Conservation (phyloP, 139 green algal species). For the Asterochloris sp. region DNA sequence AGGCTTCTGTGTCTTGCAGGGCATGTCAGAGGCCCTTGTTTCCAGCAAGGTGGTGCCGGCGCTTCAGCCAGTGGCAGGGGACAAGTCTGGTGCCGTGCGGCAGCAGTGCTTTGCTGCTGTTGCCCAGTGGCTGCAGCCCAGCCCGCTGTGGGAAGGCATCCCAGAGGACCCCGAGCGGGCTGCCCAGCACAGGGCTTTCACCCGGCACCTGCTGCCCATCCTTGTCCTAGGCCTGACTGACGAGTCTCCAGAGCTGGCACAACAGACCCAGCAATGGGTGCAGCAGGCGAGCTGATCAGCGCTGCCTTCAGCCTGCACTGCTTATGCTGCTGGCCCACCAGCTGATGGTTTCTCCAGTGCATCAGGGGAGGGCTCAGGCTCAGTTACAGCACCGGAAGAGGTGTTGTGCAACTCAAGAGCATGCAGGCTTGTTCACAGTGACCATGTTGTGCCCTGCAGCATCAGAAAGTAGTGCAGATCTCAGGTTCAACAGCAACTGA, state of each 20-base stretch:
- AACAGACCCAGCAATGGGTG: too few species aligned
- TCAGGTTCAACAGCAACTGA: too few species aligned
- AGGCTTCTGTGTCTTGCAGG: background rate
- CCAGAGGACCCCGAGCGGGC: background rate
- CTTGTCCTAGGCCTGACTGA: constrained; percentile 68
- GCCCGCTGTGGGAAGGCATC: background rate
- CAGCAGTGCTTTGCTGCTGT: constrained; percentile 44
- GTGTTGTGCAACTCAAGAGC: too few species aligned
- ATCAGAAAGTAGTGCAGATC: too few species aligned
- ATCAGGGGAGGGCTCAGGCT: too few species aligned
- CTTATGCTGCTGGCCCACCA: too few species aligned
- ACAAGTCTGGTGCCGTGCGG: constrained; percentile 44
- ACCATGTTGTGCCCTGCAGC: too few species aligned
- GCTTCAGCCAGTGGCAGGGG: constrained; percentile 42
- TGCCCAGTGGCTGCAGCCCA: constrained; percentile 51
- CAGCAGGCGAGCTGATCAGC: too few species aligned
- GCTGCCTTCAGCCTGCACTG: too few species aligned
- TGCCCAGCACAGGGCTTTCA: constrained; percentile 14
- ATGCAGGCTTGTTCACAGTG: too few species aligned
- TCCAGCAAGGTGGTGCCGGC: constrained; percentile 30
- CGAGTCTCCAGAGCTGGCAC: background rate
- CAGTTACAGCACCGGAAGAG: too few species aligned
- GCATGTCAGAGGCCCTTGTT: constrained; percentile 18
- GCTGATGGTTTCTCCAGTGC: too few species aligned
- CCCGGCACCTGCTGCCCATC: constrained; percentile 50